Evolutionary conservation across 371 early-diverging fungal species (phyloP).

Genomic region (Dinochytrium kinnereticum): DNA sequence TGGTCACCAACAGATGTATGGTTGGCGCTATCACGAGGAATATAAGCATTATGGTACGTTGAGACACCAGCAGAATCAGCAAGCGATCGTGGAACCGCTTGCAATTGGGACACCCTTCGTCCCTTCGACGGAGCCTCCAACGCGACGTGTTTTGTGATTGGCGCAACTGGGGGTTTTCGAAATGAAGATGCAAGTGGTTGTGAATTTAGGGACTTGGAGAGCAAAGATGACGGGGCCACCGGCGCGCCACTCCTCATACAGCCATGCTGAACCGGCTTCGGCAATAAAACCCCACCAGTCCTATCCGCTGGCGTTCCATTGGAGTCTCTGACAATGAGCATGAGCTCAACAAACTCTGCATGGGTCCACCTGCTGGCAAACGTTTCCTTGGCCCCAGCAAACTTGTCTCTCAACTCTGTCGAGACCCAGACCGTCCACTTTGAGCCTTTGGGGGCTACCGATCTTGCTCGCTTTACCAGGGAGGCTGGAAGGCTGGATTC

Average conservation of each 20-base stretch:
- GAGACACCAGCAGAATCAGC: not conserved
- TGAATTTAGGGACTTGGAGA: too few species aligned
- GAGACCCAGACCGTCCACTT: constrained; percentile 22
- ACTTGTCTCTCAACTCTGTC: constrained; percentile 14
- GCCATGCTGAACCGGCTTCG: not conserved
- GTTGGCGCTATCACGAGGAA: too few species aligned
- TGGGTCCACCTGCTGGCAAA: constrained; percentile 14
- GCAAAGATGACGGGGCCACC: not conserved
- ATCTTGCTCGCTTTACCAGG: not conserved
- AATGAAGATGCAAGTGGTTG: too few species aligned
- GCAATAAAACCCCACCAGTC: not conserved
- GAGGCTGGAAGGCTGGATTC: not conserved
- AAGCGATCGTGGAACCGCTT: not conserved
- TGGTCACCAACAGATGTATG: too few species aligned
- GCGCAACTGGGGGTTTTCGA: too few species aligned
- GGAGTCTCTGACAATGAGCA: not conserved
- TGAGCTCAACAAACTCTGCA: constrained; percentile 6
- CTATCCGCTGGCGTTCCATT: not conserved
- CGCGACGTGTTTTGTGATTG: too few species aligned
- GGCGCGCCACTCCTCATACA: not conserved
- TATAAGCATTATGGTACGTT: not conserved
- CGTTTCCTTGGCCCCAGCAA: constrained; percentile 11
- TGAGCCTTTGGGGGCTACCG: constrained; percentile 9
- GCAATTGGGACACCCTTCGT: not conserved
- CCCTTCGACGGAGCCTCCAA: not conserved